These are phyloP conservation scores for Ogataea nonfermentans DNA, from an alignment of 805 yeast species.

Conservation along the genomic window DNA sequence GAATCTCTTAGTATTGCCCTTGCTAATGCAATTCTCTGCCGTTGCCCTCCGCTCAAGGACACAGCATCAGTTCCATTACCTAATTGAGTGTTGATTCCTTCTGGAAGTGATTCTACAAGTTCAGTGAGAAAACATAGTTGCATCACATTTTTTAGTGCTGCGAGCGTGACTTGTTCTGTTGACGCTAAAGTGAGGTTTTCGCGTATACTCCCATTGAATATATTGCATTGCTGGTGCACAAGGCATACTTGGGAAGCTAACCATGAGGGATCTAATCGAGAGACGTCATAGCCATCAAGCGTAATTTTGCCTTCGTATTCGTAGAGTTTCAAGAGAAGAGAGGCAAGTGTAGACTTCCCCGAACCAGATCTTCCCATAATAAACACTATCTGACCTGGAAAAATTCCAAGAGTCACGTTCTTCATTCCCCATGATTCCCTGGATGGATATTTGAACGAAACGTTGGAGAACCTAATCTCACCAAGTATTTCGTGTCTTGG, in stretches of 20 bases:
- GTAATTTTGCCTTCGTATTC: slow-evolving; percentile 54
- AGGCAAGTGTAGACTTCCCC: slow-evolving; percentile 84
- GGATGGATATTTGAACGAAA: slow-evolving; percentile 63
- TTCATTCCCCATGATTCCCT: slow-evolving; percentile 50
- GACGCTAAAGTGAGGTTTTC: slow-evolving; percentile 52
- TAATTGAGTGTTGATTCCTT: slow-evolving; percentile 54
- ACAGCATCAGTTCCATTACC: slow-evolving; percentile 40
- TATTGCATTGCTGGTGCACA: slow-evolving; percentile 66
- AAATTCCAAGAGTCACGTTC: slow-evolving; percentile 45
- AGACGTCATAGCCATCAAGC: slow-evolving; percentile 53
- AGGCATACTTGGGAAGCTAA: slow-evolving; percentile 61
- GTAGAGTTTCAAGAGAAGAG: slow-evolving; percentile 62
- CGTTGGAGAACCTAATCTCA: slow-evolving; percentile 50
- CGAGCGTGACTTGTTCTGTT: slow-evolving; percentile 14
- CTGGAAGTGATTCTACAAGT: slow-evolving; percentile 46
- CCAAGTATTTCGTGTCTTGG: slow-evolving; percentile 40
- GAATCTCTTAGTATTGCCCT: slow-evolving; percentile 74
- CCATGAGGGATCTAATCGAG: slow-evolving; percentile 46
- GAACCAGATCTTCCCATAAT: slow-evolving; percentile 88
- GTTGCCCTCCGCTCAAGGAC: slow-evolving; percentile 85
- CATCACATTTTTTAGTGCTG: slow-evolving; percentile 43
- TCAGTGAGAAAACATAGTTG: slow-evolving; percentile 51
- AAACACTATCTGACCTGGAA: slow-evolving; percentile 49
- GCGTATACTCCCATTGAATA: slow-evolving; percentile 62
- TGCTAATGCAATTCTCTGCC: slow-evolving; percentile 80